A percentile compares a stretch with the other conserved stretches of the same genome.
phyloP scores from a whole-genome alignment of 2,329 filamentous ascomycete genomes.

The Hymenoscyphus occultus region DNA sequence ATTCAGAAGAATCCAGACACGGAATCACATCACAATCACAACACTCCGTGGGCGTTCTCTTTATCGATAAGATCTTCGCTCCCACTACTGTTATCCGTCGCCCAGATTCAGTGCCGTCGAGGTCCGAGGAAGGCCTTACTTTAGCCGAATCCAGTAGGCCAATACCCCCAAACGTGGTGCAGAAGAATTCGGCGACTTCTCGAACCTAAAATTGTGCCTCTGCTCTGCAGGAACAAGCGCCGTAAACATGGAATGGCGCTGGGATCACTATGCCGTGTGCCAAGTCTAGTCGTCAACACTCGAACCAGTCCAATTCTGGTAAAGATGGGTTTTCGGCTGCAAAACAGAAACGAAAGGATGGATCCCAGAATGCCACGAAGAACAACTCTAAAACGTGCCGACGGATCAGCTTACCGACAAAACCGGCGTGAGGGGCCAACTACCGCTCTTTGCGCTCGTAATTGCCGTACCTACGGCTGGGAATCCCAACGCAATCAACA shows the following conservation, averaged over 20 bases:
- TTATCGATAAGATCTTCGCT: constrained; percentile 1
- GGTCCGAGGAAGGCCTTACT: constrained; percentile 22
- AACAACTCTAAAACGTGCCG: constrained; percentile 14
- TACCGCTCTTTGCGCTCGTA: not conserved
- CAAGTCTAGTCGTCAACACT: not conserved
- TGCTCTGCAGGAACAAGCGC: constrained; percentile 35
- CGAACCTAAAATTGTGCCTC: constrained; percentile 30
- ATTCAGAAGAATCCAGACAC: not conserved
- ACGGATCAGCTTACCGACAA: constrained; percentile 24
- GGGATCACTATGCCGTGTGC: constrained; percentile 1
- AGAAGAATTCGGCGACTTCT: constrained; percentile 6
- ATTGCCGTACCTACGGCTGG: not conserved
- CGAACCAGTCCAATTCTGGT: not conserved
- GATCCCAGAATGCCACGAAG: not conserved
- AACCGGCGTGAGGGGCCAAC: constrained; percentile 11
- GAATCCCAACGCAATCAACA: not conserved
- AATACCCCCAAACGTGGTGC: constrained; percentile 11
- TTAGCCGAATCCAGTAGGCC: not conserved
- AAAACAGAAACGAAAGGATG: constrained; percentile 2
- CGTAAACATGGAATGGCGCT: constrained; percentile 12
- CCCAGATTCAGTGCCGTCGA: constrained; percentile 24
- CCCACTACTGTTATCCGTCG: not conserved
- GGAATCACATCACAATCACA: not conserved
- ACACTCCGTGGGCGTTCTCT: not conserved
- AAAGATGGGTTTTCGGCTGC: constrained; percentile 2